Conservation (phyloP, 495 filamentous ascomycete species). For the Penicillium crystallinum region DNA sequence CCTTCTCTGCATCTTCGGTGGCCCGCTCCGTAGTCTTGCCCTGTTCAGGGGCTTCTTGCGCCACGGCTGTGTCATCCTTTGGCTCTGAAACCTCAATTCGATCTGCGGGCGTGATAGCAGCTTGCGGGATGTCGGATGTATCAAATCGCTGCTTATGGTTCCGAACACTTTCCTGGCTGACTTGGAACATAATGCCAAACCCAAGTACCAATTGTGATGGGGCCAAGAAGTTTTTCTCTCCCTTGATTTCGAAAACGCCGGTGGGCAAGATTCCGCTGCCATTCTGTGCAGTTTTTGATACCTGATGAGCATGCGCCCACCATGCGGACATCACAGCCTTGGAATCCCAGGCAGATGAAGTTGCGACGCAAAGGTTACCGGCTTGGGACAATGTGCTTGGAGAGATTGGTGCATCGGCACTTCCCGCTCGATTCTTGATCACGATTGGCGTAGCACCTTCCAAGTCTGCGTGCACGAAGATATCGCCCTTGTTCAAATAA, state of each 20-base stretch:
- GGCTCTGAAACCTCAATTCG: background rate
- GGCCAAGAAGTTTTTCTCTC: slow-evolving; percentile 85
- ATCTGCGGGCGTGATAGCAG: slow-evolving; percentile 2
- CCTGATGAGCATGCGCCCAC: slow-evolving; percentile 86
- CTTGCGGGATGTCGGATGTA: slow-evolving; percentile 24
- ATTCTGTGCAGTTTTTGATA: slow-evolving; percentile 70
- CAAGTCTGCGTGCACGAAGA: slow-evolving; percentile 88
- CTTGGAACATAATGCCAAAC: slow-evolving; percentile 78
- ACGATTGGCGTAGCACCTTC: slow-evolving; percentile 77
- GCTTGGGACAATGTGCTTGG: slow-evolving; percentile 90
- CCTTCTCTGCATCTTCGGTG: slow-evolving; percentile 9
- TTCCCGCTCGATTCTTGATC: slow-evolving; percentile 75
- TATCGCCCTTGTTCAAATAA: slow-evolving; percentile 80
- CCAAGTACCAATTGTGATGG: slow-evolving; percentile 85
- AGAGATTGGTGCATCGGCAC: slow-evolving; percentile 76
- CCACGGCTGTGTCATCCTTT: background rate
- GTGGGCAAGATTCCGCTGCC: slow-evolving; percentile 70
- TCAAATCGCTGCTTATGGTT: slow-evolving; percentile 69
- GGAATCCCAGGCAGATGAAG: slow-evolving; percentile 87
- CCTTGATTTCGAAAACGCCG: slow-evolving; percentile 73
- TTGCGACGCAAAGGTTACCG: slow-evolving; percentile 73
- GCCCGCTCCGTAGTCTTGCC: background rate
- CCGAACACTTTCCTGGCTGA: slow-evolving; percentile 82
- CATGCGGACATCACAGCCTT: slow-evolving; percentile 93
- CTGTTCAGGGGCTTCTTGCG: background rate